phyloP scores from a whole-genome alignment of 2,329 filamentous ascomycete genomes.

The Botrytis porri region DNA sequence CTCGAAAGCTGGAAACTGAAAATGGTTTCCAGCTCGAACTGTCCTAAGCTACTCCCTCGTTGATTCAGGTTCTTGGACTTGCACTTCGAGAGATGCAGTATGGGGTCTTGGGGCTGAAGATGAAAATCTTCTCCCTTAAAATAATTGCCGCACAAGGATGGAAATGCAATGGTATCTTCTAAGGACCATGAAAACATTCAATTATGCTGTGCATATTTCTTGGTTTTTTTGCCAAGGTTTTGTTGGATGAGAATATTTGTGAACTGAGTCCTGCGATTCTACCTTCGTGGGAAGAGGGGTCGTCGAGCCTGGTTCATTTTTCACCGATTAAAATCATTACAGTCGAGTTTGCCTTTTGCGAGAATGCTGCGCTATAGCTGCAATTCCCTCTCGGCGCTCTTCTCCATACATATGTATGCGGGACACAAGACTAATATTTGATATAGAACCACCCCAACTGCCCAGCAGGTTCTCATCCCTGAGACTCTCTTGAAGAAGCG shows the following conservation, averaged over 20 bases:
- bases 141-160: conserved; percentile 57
- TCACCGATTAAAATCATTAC: conserved; percentile 75
- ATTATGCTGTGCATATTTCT: conserved; percentile 43
- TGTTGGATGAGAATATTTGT: conserved; percentile 67
- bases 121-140: conserved; percentile 69
- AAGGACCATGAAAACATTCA: conserved; percentile 26
- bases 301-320: conserved; percentile 38
- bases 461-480: conserved; percentile 94
- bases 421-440: conserved; percentile 73
- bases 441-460: conserved; percentile 83
- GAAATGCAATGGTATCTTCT: conserved; percentile 36
- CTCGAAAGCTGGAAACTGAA: conserved; percentile 60
- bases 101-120: conserved; percentile 79
- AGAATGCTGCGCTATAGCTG: conserved; percentile 90
- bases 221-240: conserved; percentile 60
- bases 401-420: conserved; percentile 60
- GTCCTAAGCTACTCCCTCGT: conserved; percentile 63
- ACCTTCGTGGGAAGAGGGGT: conserved; percentile 29
- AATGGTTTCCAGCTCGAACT: conserved; percentile 71
- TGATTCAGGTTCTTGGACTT: conserved; percentile 48
- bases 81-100: conserved; percentile 56
- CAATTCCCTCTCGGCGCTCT: conserved; percentile 88
- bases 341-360: conserved; percentile 80
- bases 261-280: conserved; percentile 29
- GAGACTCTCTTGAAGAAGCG: conserved; percentile 99